Conservation (phyloP, 1,284 basidiomycete genomes). For the Sphaerobolus stellatus region DNA sequence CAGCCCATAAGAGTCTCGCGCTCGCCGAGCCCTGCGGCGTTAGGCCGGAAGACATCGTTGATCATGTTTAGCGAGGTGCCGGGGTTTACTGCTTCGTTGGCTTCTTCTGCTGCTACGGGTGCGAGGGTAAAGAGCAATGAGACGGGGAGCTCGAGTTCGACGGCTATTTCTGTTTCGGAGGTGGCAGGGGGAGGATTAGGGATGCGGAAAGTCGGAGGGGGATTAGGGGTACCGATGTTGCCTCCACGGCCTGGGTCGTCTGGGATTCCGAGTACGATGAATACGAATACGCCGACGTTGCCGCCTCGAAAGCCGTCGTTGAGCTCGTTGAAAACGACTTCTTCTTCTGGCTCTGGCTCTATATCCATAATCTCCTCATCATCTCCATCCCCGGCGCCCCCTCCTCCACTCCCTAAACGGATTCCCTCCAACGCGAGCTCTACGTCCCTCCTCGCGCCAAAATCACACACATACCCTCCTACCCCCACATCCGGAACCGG, state of each 20-base stretch:
- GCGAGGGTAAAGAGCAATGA: no score
- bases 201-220: not conserved
- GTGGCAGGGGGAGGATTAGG: not conserved
- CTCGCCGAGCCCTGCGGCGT: slow-evolving; percentile 54
- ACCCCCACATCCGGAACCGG: slow-evolving; percentile 29
- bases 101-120: no score
- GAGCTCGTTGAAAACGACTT: slow-evolving; percentile 46
- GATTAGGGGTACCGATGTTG: no score
- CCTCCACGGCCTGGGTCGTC: slow-evolving; percentile 23
- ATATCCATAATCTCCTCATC: not conserved
- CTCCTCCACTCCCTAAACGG: slow-evolving; percentile 33
- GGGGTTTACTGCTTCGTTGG: slow-evolving; percentile 1
- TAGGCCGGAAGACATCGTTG: slow-evolving; percentile 59
- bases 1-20: slow-evolving; percentile 29
- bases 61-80: slow-evolving; percentile 54
- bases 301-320: slow-evolving; percentile 66
- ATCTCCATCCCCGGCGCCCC: slow-evolving; percentile 9
- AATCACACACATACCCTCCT: slow-evolving; percentile 58
- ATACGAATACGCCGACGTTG: slow-evolving; percentile 56
- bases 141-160: slow-evolving; percentile 2
- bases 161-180: not conserved
- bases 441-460: slow-evolving; percentile 5
- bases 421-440: not conserved
- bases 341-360: slow-evolving; percentile 30
- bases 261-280: no score